Conservation (phyloP, 169 alveolate genomes). For the Plasmodium berghei region DNA sequence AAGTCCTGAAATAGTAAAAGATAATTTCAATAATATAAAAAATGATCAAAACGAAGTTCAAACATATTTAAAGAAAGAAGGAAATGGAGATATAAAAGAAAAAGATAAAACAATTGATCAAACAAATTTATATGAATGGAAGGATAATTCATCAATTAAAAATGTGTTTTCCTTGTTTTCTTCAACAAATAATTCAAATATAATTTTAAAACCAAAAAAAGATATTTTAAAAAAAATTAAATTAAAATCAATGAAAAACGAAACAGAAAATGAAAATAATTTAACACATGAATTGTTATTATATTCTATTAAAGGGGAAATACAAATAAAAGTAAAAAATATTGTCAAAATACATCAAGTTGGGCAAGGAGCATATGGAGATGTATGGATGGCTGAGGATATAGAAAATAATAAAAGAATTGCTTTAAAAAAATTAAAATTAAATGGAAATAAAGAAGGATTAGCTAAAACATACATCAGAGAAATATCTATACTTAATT, state of each 20-base stretch:
- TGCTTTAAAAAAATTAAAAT: constrained; percentile 89
- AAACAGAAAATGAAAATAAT: constrained; percentile 2
- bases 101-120: no score
- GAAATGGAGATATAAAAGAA: no score
- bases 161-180: no score
- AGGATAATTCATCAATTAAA: background rate
- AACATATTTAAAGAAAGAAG: no score
- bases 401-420: constrained; percentile 84
- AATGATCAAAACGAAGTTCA: no score
- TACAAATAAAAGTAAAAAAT: constrained; percentile 71
- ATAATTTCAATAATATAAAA: no score
- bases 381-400: constrained; percentile 93
- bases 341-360: constrained; percentile 90
- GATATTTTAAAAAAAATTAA: background rate
- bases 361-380: constrained; percentile 94
- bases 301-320: constrained; percentile 49
- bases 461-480: constrained; percentile 91
- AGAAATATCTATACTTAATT: constrained; percentile 87
- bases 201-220: constrained; percentile 8
- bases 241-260: background rate
- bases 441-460: constrained; percentile 91
- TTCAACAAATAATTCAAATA: background rate
- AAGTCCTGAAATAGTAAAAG: no score
- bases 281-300: constrained; percentile 20
- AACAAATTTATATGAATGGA: background rate